Percentiles rank a stretch among this genome's conserved stretches.
phyloP scores from a whole-genome alignment of 257 asterid species.

The Pogostemon cablin region DNA sequence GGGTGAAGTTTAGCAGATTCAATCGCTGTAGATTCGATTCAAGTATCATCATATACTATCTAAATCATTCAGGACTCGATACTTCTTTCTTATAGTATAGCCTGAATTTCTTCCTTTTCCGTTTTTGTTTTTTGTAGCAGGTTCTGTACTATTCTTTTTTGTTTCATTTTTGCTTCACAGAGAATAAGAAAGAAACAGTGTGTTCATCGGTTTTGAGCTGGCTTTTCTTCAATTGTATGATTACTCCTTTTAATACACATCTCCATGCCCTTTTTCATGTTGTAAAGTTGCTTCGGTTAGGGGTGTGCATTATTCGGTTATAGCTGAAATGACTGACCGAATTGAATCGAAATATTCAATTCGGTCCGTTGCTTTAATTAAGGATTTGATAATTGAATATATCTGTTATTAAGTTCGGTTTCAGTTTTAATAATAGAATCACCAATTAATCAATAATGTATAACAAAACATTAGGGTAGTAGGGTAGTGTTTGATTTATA shows the following conservation, averaged over 20 bases:
- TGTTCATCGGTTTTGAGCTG: constrained; percentile 24
- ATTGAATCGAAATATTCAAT: too few relatives aligned
- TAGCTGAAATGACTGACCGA: too few relatives aligned
- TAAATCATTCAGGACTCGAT: not conserved
- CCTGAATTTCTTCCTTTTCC: not conserved
- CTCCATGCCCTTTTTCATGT: not conserved
- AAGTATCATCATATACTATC: constrained; percentile 10
- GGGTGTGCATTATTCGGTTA: too few relatives aligned
- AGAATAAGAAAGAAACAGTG: constrained; percentile 31
- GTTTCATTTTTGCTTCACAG: constrained; percentile 25
- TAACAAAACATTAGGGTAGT: too few relatives aligned
- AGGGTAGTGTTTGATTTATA: too few relatives aligned
- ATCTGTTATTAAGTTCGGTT: too few relatives aligned
- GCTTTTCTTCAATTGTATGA: constrained; percentile 21
- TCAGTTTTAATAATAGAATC: too few relatives aligned
- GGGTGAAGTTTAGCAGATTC: constrained; percentile 18
- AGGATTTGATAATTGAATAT: too few relatives aligned
- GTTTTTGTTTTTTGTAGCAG: constrained; percentile 25
- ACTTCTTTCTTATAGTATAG: constrained; percentile 30
- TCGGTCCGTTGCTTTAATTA: too few relatives aligned
- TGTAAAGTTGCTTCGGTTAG: constrained; percentile 1
- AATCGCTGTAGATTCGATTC: constrained; percentile 27
- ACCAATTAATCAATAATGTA: too few relatives aligned
- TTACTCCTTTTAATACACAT: not conserved
- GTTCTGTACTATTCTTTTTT: constrained; percentile 30